Conservation (phyloP, 192 early-diverging fungal species). For the Coemansia sp. region DNA sequence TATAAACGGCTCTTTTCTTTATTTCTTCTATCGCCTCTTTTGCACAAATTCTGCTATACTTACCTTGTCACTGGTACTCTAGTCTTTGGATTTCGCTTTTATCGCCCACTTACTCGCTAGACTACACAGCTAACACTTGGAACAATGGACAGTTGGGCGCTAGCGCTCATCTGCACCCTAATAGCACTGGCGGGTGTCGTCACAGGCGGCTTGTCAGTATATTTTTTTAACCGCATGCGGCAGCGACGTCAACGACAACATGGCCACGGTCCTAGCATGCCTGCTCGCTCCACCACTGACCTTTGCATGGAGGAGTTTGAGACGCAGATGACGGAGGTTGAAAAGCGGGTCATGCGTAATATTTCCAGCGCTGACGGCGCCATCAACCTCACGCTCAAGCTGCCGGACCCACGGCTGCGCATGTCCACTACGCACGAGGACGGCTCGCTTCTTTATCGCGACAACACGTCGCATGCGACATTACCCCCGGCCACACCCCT, state of each 20-base stretch:
- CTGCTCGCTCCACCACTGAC: not conserved
- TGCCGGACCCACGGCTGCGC: conserved; percentile 38
- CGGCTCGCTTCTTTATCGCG: conserved; percentile 9
- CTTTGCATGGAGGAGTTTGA: conserved; percentile 27
- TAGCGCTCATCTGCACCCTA: conserved; percentile 16
- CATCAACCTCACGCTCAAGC: conserved; percentile 30
- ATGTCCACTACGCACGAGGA: conserved; percentile 21
- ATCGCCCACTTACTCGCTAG: not conserved
- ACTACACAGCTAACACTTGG: not conserved
- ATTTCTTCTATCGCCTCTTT: not conserved
- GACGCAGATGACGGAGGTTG: conserved; percentile 33
- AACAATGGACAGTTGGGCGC: conserved; percentile 25
- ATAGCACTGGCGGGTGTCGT: conserved; percentile 1
- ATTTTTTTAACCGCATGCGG: not conserved
- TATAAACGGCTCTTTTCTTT: not conserved
- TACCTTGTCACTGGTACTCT: not conserved
- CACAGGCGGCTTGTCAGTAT: conserved; percentile 11
- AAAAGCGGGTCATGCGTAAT: conserved; percentile 35
- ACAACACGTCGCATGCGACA: not conserved
- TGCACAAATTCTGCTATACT: not conserved
- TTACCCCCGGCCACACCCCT: conserved; percentile 14
- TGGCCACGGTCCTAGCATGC: not conserved
- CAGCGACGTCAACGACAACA: not conserved
- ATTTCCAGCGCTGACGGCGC: conserved; percentile 28
- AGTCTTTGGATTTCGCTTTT: too few species aligned